These are phyloP conservation scores for Debaryomycetaceae sp. DNA, from an alignment of 1,139 yeast genomes.

Conservation along the genomic window DNA sequence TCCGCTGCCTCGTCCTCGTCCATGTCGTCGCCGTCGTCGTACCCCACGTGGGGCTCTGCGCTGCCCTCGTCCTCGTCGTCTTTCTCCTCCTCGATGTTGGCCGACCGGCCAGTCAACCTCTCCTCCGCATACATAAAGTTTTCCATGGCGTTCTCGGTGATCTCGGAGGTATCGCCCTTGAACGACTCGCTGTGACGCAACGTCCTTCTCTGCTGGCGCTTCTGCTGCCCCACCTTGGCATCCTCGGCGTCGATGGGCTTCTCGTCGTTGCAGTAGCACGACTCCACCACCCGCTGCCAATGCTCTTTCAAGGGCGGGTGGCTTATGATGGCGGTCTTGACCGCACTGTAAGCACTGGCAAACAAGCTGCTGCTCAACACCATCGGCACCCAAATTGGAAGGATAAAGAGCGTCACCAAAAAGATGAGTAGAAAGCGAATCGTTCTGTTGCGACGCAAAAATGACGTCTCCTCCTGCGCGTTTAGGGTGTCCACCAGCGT, in stretches of 20 bases:
- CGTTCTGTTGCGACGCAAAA: conserved; percentile 26
- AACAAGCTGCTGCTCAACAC: conserved; percentile 38
- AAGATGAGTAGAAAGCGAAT: conserved; percentile 28
- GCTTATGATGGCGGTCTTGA: conserved; percentile 25
- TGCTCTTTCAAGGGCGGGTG: conserved; percentile 24
- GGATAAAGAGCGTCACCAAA: conserved; percentile 27
- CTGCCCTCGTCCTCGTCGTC: conserved; percentile 1
- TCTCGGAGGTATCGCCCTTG: conserved; percentile 40
- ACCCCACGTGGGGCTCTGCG: too few species aligned
- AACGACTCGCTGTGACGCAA: conserved; percentile 33
- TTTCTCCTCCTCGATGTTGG: conserved; percentile 4
- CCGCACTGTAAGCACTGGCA: conserved; percentile 33
- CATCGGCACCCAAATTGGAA: conserved; percentile 54
- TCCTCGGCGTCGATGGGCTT: conserved; percentile 30
- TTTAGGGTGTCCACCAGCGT: conserved; percentile 16
- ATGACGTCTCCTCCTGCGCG: conserved; percentile 37
- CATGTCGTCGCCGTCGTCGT: conserved; percentile 11
- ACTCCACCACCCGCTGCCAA: conserved; percentile 30
- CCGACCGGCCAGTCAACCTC: conserved; percentile 18
- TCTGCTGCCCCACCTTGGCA: conserved; percentile 28
- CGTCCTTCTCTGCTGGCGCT: conserved; percentile 25
- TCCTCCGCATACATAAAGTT: conserved; percentile 38
- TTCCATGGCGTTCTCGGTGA: conserved; percentile 37
- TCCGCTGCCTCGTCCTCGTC: conserved; percentile 12
- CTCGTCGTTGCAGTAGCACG: conserved; percentile 26